Conservation (phyloP, 768 basidiomycete genomes). For the Mycena metata region DNA sequence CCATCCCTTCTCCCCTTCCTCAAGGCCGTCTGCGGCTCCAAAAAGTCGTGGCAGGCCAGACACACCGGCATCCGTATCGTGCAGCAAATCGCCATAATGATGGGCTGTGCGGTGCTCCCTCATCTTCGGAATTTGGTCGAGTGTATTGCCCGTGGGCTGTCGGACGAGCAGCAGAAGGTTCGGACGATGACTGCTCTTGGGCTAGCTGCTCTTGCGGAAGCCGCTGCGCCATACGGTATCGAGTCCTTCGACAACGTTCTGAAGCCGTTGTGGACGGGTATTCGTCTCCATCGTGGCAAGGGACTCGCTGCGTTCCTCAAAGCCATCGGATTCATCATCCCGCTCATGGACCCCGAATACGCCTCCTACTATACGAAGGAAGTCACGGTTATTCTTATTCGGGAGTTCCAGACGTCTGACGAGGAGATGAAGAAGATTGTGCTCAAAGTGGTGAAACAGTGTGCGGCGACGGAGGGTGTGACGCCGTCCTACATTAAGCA, state of each 20-base stretch:
- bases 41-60: conserved; percentile 99
- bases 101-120: conserved; percentile 98
- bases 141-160: conserved; percentile 92
- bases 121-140: conserved; percentile 97
- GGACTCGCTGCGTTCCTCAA: conserved; percentile 96
- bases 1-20: conserved; percentile 98
- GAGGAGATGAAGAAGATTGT: conserved; percentile 99
- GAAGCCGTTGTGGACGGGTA: conserved; percentile 94
- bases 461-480: conserved; percentile 98
- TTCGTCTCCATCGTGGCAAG: conserved; percentile 95
- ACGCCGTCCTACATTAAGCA: conserved; percentile 96
- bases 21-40: conserved; percentile 97
- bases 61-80: conserved; percentile 99
- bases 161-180: conserved; percentile 97
- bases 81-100: conserved; percentile 99
- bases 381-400: conserved; percentile 95
- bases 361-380: conserved; percentile 99
- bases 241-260: conserved; percentile 99
- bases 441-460: conserved; percentile 98
- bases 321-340: conserved; percentile 99
- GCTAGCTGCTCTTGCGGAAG: conserved; percentile 95
- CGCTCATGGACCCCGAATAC: conserved; percentile 99
- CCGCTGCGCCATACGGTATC: conserved; percentile 98
- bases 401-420: conserved; percentile 99
- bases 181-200: conserved; percentile 95